phyloP scores from a whole-genome alignment of 257 asterid genomes.

The Solanum tacnaense region DNA sequence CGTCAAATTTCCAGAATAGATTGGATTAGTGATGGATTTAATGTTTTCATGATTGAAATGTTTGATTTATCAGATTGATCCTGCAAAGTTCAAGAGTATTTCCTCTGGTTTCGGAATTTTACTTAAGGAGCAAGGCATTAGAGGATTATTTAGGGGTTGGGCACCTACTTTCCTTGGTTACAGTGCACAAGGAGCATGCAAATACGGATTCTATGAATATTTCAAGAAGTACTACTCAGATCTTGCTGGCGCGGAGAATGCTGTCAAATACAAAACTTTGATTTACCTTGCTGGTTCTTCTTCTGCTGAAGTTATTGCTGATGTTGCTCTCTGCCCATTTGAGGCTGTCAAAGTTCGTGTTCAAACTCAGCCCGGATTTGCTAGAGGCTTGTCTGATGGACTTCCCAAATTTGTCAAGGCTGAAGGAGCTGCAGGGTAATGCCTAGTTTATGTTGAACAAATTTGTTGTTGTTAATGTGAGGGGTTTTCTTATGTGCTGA shows the following conservation, averaged over 20 bases:
- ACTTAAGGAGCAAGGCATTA: conserved; percentile 50
- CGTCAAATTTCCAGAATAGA: neutral
- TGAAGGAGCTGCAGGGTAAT: conserved; percentile 51
- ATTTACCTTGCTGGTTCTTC: conserved; percentile 68
- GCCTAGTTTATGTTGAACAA: neutral
- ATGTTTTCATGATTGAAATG: neutral
- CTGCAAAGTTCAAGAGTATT: conserved; percentile 52
- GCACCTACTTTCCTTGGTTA: conserved; percentile 59
- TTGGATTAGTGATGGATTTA: neutral
- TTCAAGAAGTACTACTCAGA: conserved; percentile 58
- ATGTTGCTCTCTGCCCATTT: conserved; percentile 56
- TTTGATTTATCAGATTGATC: conserved; percentile 34
- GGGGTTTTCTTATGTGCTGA: neutral
- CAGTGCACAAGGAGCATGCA: conserved; percentile 64
- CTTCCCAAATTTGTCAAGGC: conserved; percentile 43
- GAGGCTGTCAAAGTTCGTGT: conserved; percentile 73
- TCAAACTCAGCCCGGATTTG: conserved; percentile 60
- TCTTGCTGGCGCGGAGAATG: conserved; percentile 49
- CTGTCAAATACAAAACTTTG: conserved; percentile 54
- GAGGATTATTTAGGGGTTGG: conserved; percentile 61
- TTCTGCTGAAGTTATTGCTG: conserved; percentile 59
- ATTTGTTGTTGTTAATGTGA: neutral
- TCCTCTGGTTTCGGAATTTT: conserved; percentile 43
- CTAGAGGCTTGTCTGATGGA: conserved; percentile 64
- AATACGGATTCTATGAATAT: conserved; percentile 50